phyloP scores from a whole-genome alignment of 2,329 filamentous ascomycete species.

The Sarocladiaceae sp. region DNA sequence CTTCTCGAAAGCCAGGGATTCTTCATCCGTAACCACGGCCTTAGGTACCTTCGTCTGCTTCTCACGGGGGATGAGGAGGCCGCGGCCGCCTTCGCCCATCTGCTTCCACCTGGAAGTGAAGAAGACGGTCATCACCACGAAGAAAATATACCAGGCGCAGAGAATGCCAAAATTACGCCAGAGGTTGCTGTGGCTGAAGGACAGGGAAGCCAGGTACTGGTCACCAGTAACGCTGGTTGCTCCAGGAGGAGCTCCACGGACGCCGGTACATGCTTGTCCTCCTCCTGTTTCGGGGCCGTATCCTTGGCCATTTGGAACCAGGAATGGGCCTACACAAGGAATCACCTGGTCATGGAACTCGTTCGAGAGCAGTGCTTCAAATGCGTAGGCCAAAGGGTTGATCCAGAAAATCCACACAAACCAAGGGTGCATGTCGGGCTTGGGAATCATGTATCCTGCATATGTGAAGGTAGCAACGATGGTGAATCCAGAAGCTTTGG shows the following conservation, averaged over 20 bases:
- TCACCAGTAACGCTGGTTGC: slow-evolving; percentile 45
- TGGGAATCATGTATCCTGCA: slow-evolving; percentile 38
- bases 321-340: slow-evolving; percentile 39
- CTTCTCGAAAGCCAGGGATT: too few relatives aligned
- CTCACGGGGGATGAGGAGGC: too few relatives aligned
- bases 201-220: too few relatives aligned
- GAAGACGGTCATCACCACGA: too few relatives aligned
- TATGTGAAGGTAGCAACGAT: slow-evolving; percentile 40
- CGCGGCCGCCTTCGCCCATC: too few relatives aligned
- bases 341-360: slow-evolving; percentile 56
- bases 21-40: too few relatives aligned
- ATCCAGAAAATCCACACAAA: slow-evolving; percentile 55
- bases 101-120: too few relatives aligned
- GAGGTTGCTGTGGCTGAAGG: too few relatives aligned
- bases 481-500: slow-evolving; percentile 16
- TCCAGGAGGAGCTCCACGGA: slow-evolving; percentile 54
- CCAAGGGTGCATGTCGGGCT: slow-evolving; percentile 18
- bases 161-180: too few relatives aligned
- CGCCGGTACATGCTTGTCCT: slow-evolving; percentile 47
- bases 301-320: background rate
- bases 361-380: slow-evolving; percentile 59
- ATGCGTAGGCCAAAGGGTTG: slow-evolving; percentile 51
- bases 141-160: too few relatives aligned
- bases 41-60: too few relatives aligned
- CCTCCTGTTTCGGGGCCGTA: too few relatives aligned